Conservation (phyloP, 805 yeast genomes). For the Yarrowia keelungensis region DNA sequence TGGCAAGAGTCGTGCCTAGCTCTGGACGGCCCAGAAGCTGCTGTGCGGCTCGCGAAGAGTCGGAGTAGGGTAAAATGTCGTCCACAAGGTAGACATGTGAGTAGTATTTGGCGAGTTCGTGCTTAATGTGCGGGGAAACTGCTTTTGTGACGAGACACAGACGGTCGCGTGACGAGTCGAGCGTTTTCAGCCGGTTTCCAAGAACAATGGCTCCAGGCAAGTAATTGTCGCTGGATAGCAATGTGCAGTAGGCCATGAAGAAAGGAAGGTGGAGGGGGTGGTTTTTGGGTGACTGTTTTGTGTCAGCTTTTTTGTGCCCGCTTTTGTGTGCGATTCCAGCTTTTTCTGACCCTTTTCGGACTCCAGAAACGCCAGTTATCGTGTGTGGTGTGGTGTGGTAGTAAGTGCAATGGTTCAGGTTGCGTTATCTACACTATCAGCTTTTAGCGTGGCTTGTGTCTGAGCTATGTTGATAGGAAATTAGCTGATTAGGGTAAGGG, state of each 20-base stretch:
- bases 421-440: conserved; percentile 30
- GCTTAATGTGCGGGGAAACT: conserved; percentile 43
- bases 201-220: conserved; percentile 59
- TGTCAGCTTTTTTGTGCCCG: too few species aligned
- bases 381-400: too few species aligned
- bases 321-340: background rate
- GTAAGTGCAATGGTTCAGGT: background rate
- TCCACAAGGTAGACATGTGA: conserved; percentile 47
- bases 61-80: conserved; percentile 43
- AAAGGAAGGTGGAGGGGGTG: background rate
- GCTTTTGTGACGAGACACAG: conserved; percentile 47
- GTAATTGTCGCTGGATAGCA: conserved; percentile 57
- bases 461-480: conserved; percentile 5
- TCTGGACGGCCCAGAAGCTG: conserved; percentile 58
- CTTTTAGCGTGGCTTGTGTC: conserved; percentile 12
- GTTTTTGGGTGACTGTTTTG: background rate
- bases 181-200: conserved; percentile 51
- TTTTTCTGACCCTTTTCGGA: too few species aligned
- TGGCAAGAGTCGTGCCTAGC: conserved; percentile 57
- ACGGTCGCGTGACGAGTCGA: conserved; percentile 44
- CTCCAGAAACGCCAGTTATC: too few species aligned
- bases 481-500: conserved; percentile 34
- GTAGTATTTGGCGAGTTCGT: conserved; percentile 43
- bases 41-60: conserved; percentile 8
- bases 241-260: conserved; percentile 46